These are phyloP conservation scores for Neoboletus subvelutipes DNA, from an alignment of 768 basidiomycete genomes.

Conservation along the genomic window DNA sequence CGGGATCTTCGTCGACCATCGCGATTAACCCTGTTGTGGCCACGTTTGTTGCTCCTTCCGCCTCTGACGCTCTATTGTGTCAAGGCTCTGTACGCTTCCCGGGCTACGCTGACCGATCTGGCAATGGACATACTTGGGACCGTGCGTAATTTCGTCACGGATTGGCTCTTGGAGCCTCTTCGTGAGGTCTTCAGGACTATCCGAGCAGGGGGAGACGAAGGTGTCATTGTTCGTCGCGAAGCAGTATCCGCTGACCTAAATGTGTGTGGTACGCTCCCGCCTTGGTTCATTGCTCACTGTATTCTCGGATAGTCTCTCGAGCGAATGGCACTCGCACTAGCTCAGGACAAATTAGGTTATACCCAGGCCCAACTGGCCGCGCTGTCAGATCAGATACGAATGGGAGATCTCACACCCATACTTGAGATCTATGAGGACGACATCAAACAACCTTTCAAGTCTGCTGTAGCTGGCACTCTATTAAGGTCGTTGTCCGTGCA, in stretches of 20 bases:
- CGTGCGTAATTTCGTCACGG: conserved; percentile 65
- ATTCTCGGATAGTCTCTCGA: conserved; percentile 69
- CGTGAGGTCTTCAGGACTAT: conserved; percentile 80
- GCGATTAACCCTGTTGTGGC: conserved; percentile 73
- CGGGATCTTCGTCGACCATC: conserved; percentile 63
- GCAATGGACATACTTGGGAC: conserved; percentile 66
- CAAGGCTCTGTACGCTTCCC: conserved; percentile 55
- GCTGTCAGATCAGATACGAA: conserved; percentile 62
- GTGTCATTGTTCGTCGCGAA: conserved; percentile 73
- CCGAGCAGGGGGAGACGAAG: conserved; percentile 72
- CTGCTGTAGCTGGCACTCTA: conserved; percentile 76
- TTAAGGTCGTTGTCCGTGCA: conserved; percentile 87
- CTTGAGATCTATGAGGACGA: conserved; percentile 89
- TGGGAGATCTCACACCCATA: conserved; percentile 86
- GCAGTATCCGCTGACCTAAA: conserved; percentile 85
- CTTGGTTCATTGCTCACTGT: neutral
- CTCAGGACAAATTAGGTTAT: conserved; percentile 75
- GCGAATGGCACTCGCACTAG: conserved; percentile 87
- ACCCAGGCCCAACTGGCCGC: conserved; percentile 58
- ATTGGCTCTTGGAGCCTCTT: conserved; percentile 88
- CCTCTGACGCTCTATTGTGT: conserved; percentile 56
- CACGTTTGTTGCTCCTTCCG: conserved; percentile 74
- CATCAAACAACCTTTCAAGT: conserved; percentile 82
- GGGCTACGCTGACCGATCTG: conserved; percentile 55
- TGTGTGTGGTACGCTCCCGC: conserved; percentile 40